A percentile compares a stretch with the other conserved stretches of the same genome.
These are phyloP conservation scores for Aspergillus baeticus DNA, from an alignment of 495 filamentous ascomycete species.

Conservation along the genomic window DNA sequence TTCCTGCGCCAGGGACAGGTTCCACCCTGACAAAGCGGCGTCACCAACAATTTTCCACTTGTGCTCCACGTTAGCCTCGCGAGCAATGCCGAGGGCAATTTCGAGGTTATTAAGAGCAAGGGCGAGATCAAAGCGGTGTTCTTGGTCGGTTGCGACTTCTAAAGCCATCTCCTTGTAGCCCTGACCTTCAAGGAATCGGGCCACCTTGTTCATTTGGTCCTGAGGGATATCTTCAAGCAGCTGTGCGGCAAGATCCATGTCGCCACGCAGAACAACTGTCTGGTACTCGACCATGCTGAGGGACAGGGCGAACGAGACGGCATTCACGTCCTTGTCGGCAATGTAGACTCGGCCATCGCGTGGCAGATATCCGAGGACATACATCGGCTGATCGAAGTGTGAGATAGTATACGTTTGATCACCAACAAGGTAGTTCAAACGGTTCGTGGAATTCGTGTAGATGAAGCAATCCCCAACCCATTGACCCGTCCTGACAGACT, in stretches of 20 bases:
- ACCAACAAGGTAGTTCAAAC: conserved; percentile 95
- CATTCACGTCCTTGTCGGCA: conserved; percentile 89
- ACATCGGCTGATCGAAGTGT: conserved; percentile 94
- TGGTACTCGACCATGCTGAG: conserved; percentile 97
- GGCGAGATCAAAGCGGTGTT: conserved; percentile 95
- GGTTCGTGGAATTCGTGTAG: conserved; percentile 95
- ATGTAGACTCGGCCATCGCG: conserved; percentile 92
- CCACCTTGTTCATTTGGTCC: conserved; percentile 95
- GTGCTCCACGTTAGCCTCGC: conserved; percentile 82
- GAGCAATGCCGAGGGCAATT: conserved; percentile 81
- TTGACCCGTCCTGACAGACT: conserved; percentile 89
- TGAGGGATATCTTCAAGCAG: conserved; percentile 77
- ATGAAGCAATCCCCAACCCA: conserved; percentile 99
- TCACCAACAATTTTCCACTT: conserved; percentile 98
- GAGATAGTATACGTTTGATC: conserved; percentile 99
- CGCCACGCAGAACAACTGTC: conserved; percentile 90
- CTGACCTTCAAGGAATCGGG: conserved; percentile 95
- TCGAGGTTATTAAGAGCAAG: conserved; percentile 78
- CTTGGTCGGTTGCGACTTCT: conserved; percentile 91
- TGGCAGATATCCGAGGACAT: conserved; percentile 91
- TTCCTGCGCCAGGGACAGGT: conserved; percentile 82
- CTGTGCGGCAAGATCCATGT: conserved; percentile 88
- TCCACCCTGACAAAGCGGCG: conserved; percentile 82
- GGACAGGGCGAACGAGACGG: conserved; percentile 87
- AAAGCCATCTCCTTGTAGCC: conserved; percentile 94